Evolutionary conservation across 2,329 filamentous ascomycete genomes (phyloP).

Genomic region (Aspergillus fumigatiaffinis): DNA sequence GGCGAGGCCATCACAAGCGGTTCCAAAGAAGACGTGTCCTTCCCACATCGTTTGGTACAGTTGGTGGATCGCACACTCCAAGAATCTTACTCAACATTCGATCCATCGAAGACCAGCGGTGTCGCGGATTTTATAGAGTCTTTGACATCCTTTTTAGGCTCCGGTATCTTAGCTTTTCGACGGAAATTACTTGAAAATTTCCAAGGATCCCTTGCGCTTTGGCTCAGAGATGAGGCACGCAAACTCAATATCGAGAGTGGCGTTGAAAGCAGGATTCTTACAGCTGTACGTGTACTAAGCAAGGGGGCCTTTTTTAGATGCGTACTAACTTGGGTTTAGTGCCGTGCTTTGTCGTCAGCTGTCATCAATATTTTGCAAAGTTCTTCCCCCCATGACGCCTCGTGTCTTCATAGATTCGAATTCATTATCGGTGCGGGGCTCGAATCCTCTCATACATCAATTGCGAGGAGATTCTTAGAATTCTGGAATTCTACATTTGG

Average conservation of each 20-base stretch:
- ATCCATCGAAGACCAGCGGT: constrained; percentile 36
- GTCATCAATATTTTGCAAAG: constrained; percentile 30
- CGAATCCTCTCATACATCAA: constrained; percentile 47
- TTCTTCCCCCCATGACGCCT: constrained; percentile 22
- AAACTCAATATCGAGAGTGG: constrained; percentile 25
- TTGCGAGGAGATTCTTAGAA: constrained; percentile 50
- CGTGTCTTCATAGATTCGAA: constrained; percentile 50
- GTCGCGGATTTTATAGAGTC: constrained; percentile 51
- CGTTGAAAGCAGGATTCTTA: constrained; percentile 29
- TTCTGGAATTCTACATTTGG: constrained; percentile 72
- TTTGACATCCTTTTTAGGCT: constrained; percentile 50
- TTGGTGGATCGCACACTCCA: constrained; percentile 53
- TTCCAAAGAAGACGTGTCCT: constrained; percentile 2
- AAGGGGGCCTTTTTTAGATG: neutral
- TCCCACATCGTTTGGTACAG: constrained; percentile 58
- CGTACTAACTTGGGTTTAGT: constrained; percentile 26
- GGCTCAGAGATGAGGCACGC: constrained; percentile 31
- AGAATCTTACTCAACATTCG: constrained; percentile 50
- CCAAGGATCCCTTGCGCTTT: constrained; percentile 45
- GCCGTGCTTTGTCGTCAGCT: constrained; percentile 29
- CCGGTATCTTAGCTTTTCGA: constrained; percentile 50
- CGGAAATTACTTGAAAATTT: constrained; percentile 55
- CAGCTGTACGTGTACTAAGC: constrained; percentile 29
- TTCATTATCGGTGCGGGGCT: constrained; percentile 51
- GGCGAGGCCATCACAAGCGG: neutral